phyloP scores from a whole-genome alignment of 2,329 filamentous ascomycete species.

The Fusarium sulawesiense region DNA sequence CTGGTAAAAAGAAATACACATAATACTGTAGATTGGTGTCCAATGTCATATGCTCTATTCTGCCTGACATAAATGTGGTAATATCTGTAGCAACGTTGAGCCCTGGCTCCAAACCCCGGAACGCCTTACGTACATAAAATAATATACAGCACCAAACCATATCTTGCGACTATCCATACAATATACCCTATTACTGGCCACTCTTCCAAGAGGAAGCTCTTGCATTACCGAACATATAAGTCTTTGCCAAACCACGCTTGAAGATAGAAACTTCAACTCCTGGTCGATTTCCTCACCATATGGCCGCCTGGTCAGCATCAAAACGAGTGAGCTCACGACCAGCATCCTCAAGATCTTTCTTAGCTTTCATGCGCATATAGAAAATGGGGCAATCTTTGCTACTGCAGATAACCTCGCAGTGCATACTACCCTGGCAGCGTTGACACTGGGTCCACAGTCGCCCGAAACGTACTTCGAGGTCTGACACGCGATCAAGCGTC shows the following conservation, averaged over 20 bases:
- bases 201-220: conserved; percentile 7
- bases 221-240: not conserved
- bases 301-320: conserved; percentile 82
- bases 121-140: conserved; percentile 45
- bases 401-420: conserved; percentile 97
- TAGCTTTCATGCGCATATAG: conserved; percentile 99
- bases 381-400: conserved; percentile 98
- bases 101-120: conserved; percentile 30
- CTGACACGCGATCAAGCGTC: conserved; percentile 86
- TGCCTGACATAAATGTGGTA: conserved; percentile 23
- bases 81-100: conserved; percentile 37
- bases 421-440: conserved; percentile 95
- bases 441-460: conserved; percentile 98
- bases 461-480: conserved; percentile 92
- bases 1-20: not conserved
- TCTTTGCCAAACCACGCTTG: not conserved
- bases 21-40: not conserved
- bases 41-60: conserved; percentile 29
- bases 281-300: conserved; percentile 56
- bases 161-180: conserved; percentile 30
- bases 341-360: conserved; percentile 97
- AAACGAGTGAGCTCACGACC: conserved; percentile 91
- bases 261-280: not conserved
- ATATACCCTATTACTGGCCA: conserved; percentile 23
- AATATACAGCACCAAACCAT: conserved; percentile 30